phyloP scores from a whole-genome alignment of 2,329 filamentous ascomycete genomes.

The Diaporthe amygdali region DNA sequence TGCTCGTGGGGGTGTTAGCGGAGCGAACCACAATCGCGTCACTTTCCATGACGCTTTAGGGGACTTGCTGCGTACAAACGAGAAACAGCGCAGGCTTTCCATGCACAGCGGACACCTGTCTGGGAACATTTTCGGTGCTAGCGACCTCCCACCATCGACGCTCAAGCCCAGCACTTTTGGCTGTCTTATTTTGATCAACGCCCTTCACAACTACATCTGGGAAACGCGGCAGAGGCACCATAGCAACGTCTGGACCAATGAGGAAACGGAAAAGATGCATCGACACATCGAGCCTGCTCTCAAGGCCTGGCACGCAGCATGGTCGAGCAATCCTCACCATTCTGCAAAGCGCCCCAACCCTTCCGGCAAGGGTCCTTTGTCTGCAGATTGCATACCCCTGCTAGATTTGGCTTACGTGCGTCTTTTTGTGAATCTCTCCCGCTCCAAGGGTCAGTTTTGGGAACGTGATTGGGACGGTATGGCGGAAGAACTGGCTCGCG shows the following conservation, averaged over 20 bases:
- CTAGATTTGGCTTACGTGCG: conserved; percentile 91
- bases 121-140: conserved; percentile 48
- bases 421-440: conserved; percentile 89
- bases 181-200: conserved; percentile 89
- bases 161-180: conserved; percentile 89
- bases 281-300: conserved; percentile 92
- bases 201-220: conserved; percentile 98
- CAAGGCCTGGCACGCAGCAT: conserved; percentile 92
- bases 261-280: conserved; percentile 96
- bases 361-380: conserved; percentile 79
- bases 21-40: conserved; percentile 71
- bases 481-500: conserved; percentile 82
- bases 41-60: conserved; percentile 85
- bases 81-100: conserved; percentile 60
- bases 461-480: conserved; percentile 91
- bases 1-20: conserved; percentile 73
- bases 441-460: conserved; percentile 93
- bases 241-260: conserved; percentile 85
- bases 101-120: conserved; percentile 46
- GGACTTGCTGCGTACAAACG: conserved; percentile 79
- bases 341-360: conserved; percentile 85
- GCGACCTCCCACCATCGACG: conserved; percentile 63
- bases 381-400: conserved; percentile 88
- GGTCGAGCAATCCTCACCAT: conserved; percentile 85
- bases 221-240: conserved; percentile 91